These are phyloP conservation scores for Nitzschia palea DNA, from an alignment of 108 stramenopile species.

Conservation along the genomic window DNA sequence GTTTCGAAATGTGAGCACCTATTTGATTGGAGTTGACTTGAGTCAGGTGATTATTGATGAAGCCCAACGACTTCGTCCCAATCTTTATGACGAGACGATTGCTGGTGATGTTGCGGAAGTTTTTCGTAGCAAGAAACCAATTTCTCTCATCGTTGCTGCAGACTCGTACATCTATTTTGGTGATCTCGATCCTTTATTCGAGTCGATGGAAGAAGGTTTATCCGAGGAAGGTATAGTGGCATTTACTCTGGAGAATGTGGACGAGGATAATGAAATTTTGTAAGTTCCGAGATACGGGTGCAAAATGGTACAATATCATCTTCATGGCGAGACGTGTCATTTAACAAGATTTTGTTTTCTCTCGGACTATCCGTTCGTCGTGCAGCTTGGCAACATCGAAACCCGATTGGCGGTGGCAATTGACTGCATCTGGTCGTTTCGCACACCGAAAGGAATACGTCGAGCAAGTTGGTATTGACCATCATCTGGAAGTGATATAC, in stretches of 20 bases:
- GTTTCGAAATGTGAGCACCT: conserved; percentile 68
- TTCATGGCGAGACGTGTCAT: not conserved
- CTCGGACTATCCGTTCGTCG: not conserved
- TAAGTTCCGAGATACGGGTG: conserved; percentile 15
- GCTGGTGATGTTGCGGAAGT: conserved; percentile 61
- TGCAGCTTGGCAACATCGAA: conserved; percentile 44
- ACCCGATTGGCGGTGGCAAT: conserved; percentile 82
- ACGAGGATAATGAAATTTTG: conserved; percentile 41
- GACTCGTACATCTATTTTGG: conserved; percentile 82
- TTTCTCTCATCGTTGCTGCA: conserved; percentile 66
- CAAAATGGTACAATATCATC: not conserved
- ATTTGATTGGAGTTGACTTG: conserved; percentile 70
- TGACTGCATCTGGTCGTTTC: conserved; percentile 66
- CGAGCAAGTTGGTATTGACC: conserved; percentile 22
- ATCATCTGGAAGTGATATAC: conserved; percentile 44
- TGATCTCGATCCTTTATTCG: conserved; percentile 66
- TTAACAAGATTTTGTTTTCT: not conserved
- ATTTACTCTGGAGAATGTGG: conserved; percentile 75
- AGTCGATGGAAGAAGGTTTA: conserved; percentile 53
- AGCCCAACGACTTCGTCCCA: conserved; percentile 57
- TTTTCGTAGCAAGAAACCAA: conserved; percentile 44
- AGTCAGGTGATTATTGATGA: conserved; percentile 62
- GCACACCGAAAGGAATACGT: conserved; percentile 73
- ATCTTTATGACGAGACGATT: conserved; percentile 55
- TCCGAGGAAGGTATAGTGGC: conserved; percentile 50